phyloP scores from a whole-genome alignment of 1,284 basidiomycete genomes.

The Kwoniella shivajii region DNA sequence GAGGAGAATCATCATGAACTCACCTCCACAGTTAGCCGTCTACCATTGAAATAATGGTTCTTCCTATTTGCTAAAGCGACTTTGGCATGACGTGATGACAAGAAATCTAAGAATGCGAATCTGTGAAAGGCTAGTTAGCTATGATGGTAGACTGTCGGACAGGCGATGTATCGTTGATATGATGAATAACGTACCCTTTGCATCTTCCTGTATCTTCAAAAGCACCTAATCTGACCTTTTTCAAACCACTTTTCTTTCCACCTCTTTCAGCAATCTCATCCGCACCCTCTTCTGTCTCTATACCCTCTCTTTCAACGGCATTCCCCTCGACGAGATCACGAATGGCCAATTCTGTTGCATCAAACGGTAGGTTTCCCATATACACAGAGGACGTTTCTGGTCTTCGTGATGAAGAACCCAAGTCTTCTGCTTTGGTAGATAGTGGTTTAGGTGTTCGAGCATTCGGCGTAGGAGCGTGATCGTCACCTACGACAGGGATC shows the following conservation, averaged over 20 bases:
- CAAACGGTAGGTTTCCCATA: conserved; percentile 60
- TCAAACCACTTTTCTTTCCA: conserved; percentile 66
- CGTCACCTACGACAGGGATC: conserved; percentile 60
- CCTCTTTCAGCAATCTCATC: conserved; percentile 34
- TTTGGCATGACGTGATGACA: conserved; percentile 74
- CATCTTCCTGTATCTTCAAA: conserved; percentile 93
- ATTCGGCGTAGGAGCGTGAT: conserved; percentile 57
- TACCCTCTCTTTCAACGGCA: conserved; percentile 26
- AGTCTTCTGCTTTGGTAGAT: conserved; percentile 36
- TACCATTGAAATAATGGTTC: conserved; percentile 81
- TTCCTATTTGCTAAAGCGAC: conserved; percentile 76
- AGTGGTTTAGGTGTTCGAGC: conserved; percentile 58
- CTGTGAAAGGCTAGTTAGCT: conserved; percentile 56
- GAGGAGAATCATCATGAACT: conserved; percentile 47
- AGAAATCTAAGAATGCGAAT: conserved; percentile 95
- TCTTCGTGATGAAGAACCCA: conserved; percentile 50
- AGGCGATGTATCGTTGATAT: not conserved
- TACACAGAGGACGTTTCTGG: conserved; percentile 48
- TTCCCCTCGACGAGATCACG: conserved; percentile 54
- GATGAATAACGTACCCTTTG: conserved; percentile 72
- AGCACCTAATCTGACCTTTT: conserved; percentile 88
- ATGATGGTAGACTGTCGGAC: not conserved
- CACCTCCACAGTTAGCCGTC: conserved; percentile 78
- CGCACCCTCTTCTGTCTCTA: conserved; percentile 42
- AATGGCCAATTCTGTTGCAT: conserved; percentile 76